Percentiles rank a stretch among this genome's conserved stretches.
phyloP scores from a whole-genome alignment of 2,329 filamentous ascomycete genomes.

The Fusarium armeniacum region DNA sequence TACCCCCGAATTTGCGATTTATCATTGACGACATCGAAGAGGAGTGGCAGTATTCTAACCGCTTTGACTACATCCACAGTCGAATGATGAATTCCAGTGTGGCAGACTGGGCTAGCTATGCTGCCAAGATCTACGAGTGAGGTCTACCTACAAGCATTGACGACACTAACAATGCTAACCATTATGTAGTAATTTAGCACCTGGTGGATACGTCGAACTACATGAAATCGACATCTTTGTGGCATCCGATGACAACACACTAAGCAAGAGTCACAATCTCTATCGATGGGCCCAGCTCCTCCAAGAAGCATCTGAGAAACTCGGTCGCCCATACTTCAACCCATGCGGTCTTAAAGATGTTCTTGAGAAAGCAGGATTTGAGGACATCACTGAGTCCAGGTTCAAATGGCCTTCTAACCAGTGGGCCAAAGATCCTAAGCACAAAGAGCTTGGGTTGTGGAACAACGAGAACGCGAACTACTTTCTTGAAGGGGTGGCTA shows the following conservation, averaged over 20 bases:
- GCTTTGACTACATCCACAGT: constrained; percentile 7
- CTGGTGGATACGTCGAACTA: constrained; percentile 26
- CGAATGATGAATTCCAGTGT: constrained; percentile 8
- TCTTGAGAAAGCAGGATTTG: constrained; percentile 17
- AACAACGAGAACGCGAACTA: constrained; percentile 21
- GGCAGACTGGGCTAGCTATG: constrained; percentile 18
- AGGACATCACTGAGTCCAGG: background rate
- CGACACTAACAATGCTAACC: background rate
- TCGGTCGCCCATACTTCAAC: constrained; percentile 20
- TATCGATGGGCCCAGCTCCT: constrained; percentile 5
- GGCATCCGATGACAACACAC: constrained; percentile 3
- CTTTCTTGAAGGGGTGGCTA: constrained; percentile 11
- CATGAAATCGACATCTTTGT: constrained; percentile 18
- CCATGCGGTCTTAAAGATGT: constrained; percentile 3
- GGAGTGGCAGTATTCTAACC: background rate
- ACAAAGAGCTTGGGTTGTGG: constrained; percentile 31
- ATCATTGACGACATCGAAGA: constrained; percentile 7
- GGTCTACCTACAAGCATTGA: rapidly evolving
- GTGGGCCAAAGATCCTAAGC: constrained; percentile 32
- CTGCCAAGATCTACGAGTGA: constrained; percentile 11
- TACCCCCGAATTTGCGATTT: constrained; percentile 2
- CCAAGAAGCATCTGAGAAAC: constrained; percentile 17
- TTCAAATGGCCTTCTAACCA: constrained; percentile 34
- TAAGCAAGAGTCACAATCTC: constrained; percentile 5
- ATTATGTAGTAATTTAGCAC: constrained; percentile 17